A percentile compares a stretch with the other conserved stretches of the same genome.
phyloP scores from a whole-genome alignment of 1,284 basidiomycete genomes.

The Psilocybe mexicana region DNA sequence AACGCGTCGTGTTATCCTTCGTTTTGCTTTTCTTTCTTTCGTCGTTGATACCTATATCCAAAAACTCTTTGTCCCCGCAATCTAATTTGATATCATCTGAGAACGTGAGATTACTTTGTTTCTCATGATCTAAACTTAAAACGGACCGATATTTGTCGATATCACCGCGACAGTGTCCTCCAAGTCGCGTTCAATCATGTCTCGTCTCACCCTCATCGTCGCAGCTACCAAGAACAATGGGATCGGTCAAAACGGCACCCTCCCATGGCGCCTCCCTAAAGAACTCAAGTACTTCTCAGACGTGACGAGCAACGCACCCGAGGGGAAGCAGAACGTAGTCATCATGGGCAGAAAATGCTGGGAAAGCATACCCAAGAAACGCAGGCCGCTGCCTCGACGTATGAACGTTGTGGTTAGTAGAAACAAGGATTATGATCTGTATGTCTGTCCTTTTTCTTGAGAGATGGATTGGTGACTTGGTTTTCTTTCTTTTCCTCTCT shows the following conservation, averaged over 20 bases:
- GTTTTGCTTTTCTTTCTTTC: background rate
- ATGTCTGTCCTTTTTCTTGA: too few species aligned
- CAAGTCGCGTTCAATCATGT: slow-evolving; percentile 32
- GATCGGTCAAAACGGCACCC: slow-evolving; percentile 75
- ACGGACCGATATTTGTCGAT: too few species aligned
- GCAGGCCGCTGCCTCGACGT: slow-evolving; percentile 79
- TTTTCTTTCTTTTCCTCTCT: background rate
- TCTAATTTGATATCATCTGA: too few species aligned
- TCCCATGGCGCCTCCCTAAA: slow-evolving; percentile 89
- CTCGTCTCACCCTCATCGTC: slow-evolving; percentile 86
- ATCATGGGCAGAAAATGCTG: slow-evolving; percentile 98
- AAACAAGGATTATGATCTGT: slow-evolving; percentile 61
- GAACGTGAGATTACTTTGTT: too few species aligned
- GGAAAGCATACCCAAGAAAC: slow-evolving; percentile 94
- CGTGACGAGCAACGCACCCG: slow-evolving; percentile 66
- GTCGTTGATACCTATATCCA: background rate
- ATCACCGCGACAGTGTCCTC: background rate
- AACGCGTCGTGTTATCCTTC: background rate
- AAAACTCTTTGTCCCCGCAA: background rate
- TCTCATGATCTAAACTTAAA: background rate
- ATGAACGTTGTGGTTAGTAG: slow-evolving; percentile 84
- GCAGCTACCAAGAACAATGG: slow-evolving; percentile 88
- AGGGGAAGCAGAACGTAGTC: slow-evolving; percentile 70
- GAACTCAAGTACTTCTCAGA: slow-evolving; percentile 95
- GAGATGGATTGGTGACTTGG: slow-evolving; percentile 32